Conservation (phyloP, 495 filamentous ascomycete genomes). For the Peziza echinospora region DNA sequence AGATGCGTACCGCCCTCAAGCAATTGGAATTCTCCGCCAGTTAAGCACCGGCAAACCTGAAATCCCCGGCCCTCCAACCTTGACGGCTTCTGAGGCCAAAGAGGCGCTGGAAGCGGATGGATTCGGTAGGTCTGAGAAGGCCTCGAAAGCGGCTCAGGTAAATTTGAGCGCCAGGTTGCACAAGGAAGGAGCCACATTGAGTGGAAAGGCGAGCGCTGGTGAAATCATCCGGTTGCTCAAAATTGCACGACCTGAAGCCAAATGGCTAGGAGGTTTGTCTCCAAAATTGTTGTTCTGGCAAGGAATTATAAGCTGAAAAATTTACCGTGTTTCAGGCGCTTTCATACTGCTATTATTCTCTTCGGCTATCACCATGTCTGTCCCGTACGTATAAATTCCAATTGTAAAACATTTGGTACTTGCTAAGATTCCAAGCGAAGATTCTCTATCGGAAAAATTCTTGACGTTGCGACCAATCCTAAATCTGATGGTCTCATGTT, state of each 20-base stretch:
- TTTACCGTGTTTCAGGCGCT: conserved; percentile 29
- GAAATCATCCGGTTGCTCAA: conserved; percentile 76
- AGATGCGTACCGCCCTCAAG: too few relatives aligned
- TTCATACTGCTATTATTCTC: conserved; percentile 71
- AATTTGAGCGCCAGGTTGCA: conserved; percentile 71
- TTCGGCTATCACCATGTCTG: conserved; percentile 75
- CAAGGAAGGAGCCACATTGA: conserved; percentile 47
- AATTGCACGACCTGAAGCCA: conserved; percentile 69
- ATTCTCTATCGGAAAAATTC: conserved; percentile 84
- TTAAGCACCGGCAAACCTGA: background rate
- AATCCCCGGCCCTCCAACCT: too few relatives aligned
- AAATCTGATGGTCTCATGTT: conserved; percentile 35
- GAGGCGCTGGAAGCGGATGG: conserved; percentile 34
- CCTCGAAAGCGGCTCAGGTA: conserved; percentile 65
- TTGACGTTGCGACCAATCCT: conserved; percentile 68
- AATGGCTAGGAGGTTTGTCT: conserved; percentile 38
- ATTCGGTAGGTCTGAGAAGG: conserved; percentile 53
- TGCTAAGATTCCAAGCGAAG: conserved; percentile 9
- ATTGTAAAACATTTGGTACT: background rate
- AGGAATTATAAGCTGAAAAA: background rate
- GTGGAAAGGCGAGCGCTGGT: conserved; percentile 40
- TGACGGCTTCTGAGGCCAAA: too few relatives aligned
- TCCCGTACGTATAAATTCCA: conserved; percentile 30
- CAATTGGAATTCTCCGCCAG: background rate
- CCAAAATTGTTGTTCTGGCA: conserved; percentile 1